Evolutionary conservation across 2,329 filamentous ascomycete genomes (phyloP).

Genomic region (Calonectria henricotiae): DNA sequence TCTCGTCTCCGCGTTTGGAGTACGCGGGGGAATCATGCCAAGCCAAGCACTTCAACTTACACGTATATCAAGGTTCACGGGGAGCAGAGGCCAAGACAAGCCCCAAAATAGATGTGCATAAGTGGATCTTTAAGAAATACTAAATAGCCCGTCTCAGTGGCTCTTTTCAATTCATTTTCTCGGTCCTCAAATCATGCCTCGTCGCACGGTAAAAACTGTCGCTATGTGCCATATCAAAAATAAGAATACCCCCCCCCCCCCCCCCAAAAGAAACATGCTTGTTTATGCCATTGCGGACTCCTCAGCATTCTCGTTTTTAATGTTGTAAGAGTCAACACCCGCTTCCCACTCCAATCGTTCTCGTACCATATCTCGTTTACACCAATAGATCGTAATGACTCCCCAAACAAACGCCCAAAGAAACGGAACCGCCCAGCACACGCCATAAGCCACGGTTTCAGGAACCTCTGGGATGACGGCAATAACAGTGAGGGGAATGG

Average conservation of each 20-base stretch:
- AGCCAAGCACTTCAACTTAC: slow-evolving; percentile 10
- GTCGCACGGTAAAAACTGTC: slow-evolving; percentile 4
- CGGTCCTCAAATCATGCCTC: slow-evolving; percentile 23
- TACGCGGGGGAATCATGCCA: slow-evolving; percentile 13
- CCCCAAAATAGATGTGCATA: neutral
- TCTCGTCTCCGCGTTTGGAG: slow-evolving; percentile 12
- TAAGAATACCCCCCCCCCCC: neutral
- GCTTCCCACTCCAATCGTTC: slow-evolving; percentile 60
- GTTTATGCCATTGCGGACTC: slow-evolving; percentile 37
- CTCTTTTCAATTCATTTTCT: slow-evolving; percentile 5
- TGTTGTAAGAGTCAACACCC: slow-evolving; percentile 47
- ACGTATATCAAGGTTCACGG: neutral
- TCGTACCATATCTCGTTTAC: slow-evolving; percentile 58
- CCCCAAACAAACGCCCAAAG: slow-evolving; percentile 59
- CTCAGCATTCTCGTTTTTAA: slow-evolving; percentile 10
- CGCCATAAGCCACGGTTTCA: slow-evolving; percentile 58
- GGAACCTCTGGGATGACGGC: slow-evolving; percentile 57
- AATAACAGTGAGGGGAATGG: slow-evolving; percentile 58
- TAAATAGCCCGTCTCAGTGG: neutral
- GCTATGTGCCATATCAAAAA: neutral
- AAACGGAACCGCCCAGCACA: slow-evolving; percentile 62
- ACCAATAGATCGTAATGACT: slow-evolving; percentile 57
- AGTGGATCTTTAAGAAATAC: neutral
- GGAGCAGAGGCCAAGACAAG: slow-evolving; percentile 2
- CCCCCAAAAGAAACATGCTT: slow-evolving; percentile 4